Percentiles rank a stretch among this genome's conserved stretches.
phyloP scores from a whole-genome alignment of 805 yeast species.

The Wickerhamomyces hampshirensis region DNA sequence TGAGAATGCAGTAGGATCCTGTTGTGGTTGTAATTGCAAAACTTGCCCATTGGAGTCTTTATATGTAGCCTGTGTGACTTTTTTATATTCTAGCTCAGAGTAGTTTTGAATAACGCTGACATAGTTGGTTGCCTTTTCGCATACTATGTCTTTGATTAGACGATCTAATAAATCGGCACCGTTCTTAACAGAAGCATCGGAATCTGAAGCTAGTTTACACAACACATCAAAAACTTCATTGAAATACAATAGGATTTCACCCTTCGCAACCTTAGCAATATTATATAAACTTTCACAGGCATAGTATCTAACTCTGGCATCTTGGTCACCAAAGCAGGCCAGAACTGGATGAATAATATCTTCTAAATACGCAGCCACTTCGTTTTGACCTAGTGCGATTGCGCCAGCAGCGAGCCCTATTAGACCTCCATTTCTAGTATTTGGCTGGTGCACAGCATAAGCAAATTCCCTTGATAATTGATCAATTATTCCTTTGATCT shows the following conservation, averaged over 20 bases:
- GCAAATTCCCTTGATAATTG: slow-evolving; percentile 76
- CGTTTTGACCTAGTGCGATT: slow-evolving; percentile 81
- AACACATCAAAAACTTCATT: slow-evolving; percentile 93
- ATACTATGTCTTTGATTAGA: slow-evolving; percentile 87
- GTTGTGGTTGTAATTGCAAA: slow-evolving; percentile 53
- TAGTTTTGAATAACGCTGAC: slow-evolving; percentile 61
- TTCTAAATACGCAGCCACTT: slow-evolving; percentile 78
- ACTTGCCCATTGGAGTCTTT: slow-evolving; percentile 53
- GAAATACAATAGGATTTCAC: slow-evolving; percentile 86
- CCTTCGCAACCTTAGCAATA: slow-evolving; percentile 94
- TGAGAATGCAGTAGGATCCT: slow-evolving; percentile 70
- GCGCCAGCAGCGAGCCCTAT: slow-evolving; percentile 96
- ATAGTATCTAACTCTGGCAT: slow-evolving; percentile 93
- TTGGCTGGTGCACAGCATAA: slow-evolving; percentile 77
- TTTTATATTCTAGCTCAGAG: slow-evolving; percentile 34
- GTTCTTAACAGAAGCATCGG: slow-evolving; percentile 86
- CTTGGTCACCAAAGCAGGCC: slow-evolving; percentile 95
- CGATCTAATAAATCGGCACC: slow-evolving; percentile 94
- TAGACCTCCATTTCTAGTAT: slow-evolving; percentile 91
- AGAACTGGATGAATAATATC: slow-evolving; percentile 88
- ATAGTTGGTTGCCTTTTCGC: slow-evolving; percentile 89
- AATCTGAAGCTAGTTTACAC: slow-evolving; percentile 84
- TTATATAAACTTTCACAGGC: slow-evolving; percentile 96
- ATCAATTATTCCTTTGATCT: slow-evolving; percentile 56
- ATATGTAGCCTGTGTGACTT: slow-evolving; percentile 36